A percentile compares a stretch with the other conserved stretches of the same genome.
phyloP scores from a whole-genome alignment of 805 yeast genomes.

The Helenozyma baotianmanensis region DNA sequence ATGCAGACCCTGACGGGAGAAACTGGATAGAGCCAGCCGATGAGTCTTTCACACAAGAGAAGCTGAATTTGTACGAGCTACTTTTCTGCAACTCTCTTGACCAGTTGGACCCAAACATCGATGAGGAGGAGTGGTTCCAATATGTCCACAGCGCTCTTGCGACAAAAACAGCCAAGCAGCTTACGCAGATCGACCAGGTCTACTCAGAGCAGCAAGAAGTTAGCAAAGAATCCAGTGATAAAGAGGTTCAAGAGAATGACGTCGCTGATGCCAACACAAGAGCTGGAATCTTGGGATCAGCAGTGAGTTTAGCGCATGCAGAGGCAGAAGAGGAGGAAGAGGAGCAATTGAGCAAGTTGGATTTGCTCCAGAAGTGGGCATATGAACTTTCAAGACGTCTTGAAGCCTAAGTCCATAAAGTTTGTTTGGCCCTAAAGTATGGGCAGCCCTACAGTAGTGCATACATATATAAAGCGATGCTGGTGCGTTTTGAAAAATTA shows the following conservation, averaged over 20 bases:
- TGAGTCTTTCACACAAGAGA: no score
- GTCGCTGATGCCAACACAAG: conserved; percentile 4
- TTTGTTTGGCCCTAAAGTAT: not conserved
- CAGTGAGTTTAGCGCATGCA: not conserved
- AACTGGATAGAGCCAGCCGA: no score
- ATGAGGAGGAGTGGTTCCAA: conserved; percentile 17
- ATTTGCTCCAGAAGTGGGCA: conserved; percentile 10
- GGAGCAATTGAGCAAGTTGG: conserved; percentile 3
- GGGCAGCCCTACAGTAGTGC: not conserved
- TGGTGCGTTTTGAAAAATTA: not conserved
- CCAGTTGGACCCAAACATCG: conserved; percentile 1
- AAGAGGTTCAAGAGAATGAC: not conserved
- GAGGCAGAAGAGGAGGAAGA: conserved; percentile 18
- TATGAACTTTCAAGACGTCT: conserved; percentile 3
- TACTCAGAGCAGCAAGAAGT: conserved; percentile 9
- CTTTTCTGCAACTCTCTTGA: conserved; percentile 6
- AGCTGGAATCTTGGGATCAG: conserved; percentile 10
- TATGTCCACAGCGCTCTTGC: conserved; percentile 27
- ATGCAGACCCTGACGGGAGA: not conserved
- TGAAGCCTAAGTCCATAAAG: not conserved
- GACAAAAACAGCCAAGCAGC: conserved; percentile 17
- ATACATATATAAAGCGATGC: not conserved
- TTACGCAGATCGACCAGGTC: conserved; percentile 19
- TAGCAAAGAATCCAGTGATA: conserved; percentile 1
- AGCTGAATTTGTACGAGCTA: conserved; percentile 5